Evolutionary conservation across 139 green algal genomes (phyloP).

Genomic region (Nannochloris sp.): DNA sequence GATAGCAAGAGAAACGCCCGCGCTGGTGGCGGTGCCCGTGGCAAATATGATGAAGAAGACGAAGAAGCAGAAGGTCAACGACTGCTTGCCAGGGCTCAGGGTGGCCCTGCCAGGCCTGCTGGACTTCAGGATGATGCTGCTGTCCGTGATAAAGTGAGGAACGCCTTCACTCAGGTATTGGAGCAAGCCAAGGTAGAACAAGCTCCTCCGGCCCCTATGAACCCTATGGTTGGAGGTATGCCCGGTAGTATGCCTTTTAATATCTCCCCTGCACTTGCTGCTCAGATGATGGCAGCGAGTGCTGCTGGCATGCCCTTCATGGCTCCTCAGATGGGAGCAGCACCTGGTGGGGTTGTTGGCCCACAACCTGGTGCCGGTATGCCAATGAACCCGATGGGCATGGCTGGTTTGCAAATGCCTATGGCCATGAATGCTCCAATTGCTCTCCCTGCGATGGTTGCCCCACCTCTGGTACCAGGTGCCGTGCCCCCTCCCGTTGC

Average conservation of each 20-base stretch:
- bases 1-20: not conserved
- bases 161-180: not conserved
- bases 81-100: not conserved
- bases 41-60: not conserved
- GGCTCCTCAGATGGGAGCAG: not conserved
- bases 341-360: not conserved
- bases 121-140: not conserved
- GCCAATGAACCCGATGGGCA: not conserved
- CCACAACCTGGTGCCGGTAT: not conserved
- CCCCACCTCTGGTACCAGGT: too few relatives aligned
- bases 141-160: slow-evolving; percentile 1
- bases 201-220: not conserved
- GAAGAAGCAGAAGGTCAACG: not conserved
- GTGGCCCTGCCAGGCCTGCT: not conserved
- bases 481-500: too few relatives aligned
- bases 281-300: not conserved
- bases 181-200: not conserved
- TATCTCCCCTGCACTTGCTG: too few relatives aligned
- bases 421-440: too few relatives aligned
- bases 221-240: not conserved
- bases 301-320: not conserved
- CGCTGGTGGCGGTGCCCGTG: too few relatives aligned
- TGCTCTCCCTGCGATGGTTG: too few relatives aligned
- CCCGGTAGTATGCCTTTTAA: too few relatives aligned
- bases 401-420: not conserved